phyloP scores from a whole-genome alignment of 768 basidiomycete genomes.

The Sporobolomyces phaffii region DNA sequence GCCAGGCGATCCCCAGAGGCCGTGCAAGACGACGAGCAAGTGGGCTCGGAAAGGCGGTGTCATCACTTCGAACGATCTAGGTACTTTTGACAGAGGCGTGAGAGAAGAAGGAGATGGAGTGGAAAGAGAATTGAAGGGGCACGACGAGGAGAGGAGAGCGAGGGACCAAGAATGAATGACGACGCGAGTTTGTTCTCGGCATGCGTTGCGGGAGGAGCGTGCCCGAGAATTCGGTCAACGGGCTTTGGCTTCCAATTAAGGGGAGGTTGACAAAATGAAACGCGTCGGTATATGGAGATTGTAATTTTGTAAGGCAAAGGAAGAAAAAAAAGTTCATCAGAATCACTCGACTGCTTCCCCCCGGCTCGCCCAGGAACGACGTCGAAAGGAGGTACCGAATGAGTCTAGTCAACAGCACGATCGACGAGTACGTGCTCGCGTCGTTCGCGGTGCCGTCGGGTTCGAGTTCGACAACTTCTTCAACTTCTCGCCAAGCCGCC shows the following conservation, averaged over 20 bases:
- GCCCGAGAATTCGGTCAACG: too few species aligned
- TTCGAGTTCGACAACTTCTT: neutral
- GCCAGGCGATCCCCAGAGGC: conserved; percentile 75
- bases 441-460: conserved; percentile 18
- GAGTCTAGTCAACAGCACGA: conserved; percentile 14
- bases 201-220: too few species aligned
- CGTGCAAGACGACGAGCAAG: conserved; percentile 40
- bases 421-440: conserved; percentile 29
- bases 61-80: neutral
- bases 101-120: too few species aligned
- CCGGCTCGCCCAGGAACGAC: too few species aligned
- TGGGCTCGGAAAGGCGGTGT: conserved; percentile 5
- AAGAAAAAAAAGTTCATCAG: neutral
- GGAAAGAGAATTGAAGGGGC: neutral
- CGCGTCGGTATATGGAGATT: too few species aligned
- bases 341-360: too few species aligned
- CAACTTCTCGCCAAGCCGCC: neutral
- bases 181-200: too few species aligned
- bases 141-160: neutral
- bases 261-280: too few species aligned
- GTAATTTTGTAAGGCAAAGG: neutral
- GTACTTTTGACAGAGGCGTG: too few species aligned
- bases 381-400: neutral
- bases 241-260: too few species aligned
- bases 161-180: neutral